Percentiles rank a stretch among this genome's conserved stretches.
Conservation (phyloP, 139 green algal species). For the Chlorella sp. region DNA sequence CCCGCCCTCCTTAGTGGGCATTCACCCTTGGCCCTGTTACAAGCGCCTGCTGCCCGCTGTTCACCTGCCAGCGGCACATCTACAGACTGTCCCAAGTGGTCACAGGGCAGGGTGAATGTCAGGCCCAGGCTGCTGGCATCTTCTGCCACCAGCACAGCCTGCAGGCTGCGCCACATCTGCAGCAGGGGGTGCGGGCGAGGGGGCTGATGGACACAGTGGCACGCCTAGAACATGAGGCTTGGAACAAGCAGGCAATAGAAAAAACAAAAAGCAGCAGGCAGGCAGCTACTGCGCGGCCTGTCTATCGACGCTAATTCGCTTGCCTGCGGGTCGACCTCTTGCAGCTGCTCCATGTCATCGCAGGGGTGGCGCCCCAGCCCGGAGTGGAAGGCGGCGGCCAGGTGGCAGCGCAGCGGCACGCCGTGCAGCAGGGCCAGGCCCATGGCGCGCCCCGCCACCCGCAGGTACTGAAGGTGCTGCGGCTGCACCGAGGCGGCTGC, state of each 20-base stretch:
- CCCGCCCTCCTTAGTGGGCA: too few species aligned
- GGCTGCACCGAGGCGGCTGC: background rate
- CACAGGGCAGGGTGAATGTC: background rate
- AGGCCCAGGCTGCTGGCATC: background rate
- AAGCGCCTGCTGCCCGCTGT: background rate
- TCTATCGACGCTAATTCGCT: background rate
- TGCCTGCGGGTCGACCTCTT: background rate
- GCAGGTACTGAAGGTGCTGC: background rate
- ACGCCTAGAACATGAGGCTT: background rate
- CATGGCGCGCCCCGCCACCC: background rate
- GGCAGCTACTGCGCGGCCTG: background rate
- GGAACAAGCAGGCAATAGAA: too few species aligned
- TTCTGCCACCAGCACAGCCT: background rate
- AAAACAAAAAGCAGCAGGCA: too few species aligned
- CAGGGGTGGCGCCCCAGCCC: background rate
- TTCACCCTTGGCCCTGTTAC: background rate
- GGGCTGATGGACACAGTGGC: too few species aligned
- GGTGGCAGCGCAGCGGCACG: constrained; percentile 10
- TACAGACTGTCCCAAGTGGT: background rate
- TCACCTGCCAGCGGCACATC: constrained; percentile 7
- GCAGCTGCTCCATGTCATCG: background rate
- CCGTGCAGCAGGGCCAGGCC: constrained; percentile 15
- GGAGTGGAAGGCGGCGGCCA: background rate
- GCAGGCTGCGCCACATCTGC: background rate
- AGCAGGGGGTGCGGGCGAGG: background rate